A percentile compares a stretch with the other conserved stretches of the same genome.
Evolutionary conservation across 2,329 filamentous ascomycete species (phyloP).

Genomic region (Alternaria novae-zelandiae): DNA sequence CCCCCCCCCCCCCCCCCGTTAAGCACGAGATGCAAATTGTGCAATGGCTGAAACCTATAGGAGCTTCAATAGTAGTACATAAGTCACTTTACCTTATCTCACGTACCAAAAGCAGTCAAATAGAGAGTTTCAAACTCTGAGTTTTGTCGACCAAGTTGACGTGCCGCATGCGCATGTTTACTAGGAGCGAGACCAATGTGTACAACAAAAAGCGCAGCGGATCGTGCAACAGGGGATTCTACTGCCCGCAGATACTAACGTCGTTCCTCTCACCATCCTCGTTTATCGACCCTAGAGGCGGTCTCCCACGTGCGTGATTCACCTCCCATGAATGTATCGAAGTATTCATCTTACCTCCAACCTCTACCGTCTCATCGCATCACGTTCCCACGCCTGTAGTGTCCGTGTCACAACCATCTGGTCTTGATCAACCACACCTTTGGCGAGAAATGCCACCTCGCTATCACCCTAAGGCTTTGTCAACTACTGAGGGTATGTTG

Average conservation of each 20-base stretch:
- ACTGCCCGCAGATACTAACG: background rate
- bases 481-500: background rate
- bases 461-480: background rate
- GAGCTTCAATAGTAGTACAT: background rate
- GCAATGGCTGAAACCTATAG: background rate
- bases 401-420: background rate
- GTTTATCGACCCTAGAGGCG: background rate
- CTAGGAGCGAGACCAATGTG: background rate
- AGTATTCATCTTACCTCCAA: background rate
- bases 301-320: background rate
- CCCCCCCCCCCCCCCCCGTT: no score
- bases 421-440: background rate
- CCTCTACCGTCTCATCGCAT: background rate
- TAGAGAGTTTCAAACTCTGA: background rate
- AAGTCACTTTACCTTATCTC: background rate
- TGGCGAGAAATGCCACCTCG: background rate
- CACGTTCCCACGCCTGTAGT: background rate
- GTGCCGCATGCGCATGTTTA: background rate
- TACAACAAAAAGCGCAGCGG: background rate
- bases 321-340: background rate
- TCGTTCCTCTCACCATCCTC: background rate
- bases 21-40: background rate
- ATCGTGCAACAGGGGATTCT: background rate
- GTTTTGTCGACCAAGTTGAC: background rate
- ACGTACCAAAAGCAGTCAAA: background rate